Evolutionary conservation across 2,329 filamentous ascomycete species (phyloP).

Genomic region (Venturia effusa): DNA sequence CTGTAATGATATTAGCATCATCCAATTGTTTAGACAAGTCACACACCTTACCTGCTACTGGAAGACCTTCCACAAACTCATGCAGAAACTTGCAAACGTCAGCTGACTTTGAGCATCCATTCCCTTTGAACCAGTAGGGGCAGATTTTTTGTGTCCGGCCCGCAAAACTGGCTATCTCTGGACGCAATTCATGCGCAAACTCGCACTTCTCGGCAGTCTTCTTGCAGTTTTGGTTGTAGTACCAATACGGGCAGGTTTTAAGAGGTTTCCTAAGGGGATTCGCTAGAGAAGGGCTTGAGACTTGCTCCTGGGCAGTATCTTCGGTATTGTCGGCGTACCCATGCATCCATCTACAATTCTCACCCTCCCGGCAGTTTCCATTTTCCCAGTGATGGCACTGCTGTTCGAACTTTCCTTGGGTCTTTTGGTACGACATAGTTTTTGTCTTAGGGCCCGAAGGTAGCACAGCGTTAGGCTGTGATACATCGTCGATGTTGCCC

Average conservation of each 20-base stretch:
- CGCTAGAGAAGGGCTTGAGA: background rate
- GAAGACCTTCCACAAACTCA: background rate
- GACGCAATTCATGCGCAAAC: background rate
- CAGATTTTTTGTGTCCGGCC: background rate
- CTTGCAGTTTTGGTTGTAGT: background rate
- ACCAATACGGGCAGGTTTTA: background rate
- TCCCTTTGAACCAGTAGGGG: background rate
- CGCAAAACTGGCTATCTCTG: background rate
- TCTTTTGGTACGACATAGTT: background rate
- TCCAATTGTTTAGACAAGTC: background rate
- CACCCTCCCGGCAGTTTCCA: background rate
- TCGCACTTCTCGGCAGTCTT: background rate
- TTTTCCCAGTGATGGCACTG: background rate
- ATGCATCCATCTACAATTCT: background rate
- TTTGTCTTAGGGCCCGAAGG: background rate
- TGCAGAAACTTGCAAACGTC: background rate
- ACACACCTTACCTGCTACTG: background rate
- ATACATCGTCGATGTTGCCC: background rate
- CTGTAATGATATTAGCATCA: background rate
- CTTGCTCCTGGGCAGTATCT: background rate
- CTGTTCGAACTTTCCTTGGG: background rate
- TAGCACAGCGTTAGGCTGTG: background rate
- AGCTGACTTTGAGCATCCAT: slow-evolving; percentile 2
- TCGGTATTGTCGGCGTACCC: background rate
- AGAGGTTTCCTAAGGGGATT: background rate